Evolutionary conservation across 1,284 basidiomycete species (phyloP).

Genomic region (Ceratorhiza oryzae-sativae): DNA sequence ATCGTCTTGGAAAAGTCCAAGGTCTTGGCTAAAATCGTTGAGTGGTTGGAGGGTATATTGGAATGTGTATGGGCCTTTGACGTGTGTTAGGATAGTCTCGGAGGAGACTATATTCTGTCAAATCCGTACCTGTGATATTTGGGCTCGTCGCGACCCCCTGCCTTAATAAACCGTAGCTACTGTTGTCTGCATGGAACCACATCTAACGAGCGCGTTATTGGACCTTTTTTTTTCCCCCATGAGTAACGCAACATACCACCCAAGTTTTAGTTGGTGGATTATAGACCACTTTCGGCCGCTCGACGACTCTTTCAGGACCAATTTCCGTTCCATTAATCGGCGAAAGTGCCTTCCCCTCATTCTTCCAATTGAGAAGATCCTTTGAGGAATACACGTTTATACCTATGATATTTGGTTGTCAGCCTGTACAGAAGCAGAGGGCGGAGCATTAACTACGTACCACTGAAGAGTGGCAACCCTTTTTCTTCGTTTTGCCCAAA

Average conservation of each 20-base stretch:
- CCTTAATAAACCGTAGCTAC: conserved; percentile 5
- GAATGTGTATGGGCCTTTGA: conserved; percentile 25
- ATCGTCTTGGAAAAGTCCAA: conserved; percentile 32
- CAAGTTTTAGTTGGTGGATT: conserved; percentile 28
- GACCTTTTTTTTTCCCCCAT: too few relatives aligned
- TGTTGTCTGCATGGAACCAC: conserved; percentile 36
- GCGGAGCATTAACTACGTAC: not conserved
- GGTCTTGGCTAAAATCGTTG: conserved; percentile 26
- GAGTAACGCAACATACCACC: conserved; percentile 13
- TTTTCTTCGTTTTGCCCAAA: conserved; percentile 34
- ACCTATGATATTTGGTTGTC: not conserved
- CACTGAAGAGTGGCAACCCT: conserved; percentile 25
- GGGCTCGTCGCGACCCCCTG: conserved; percentile 29
- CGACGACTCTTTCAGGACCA: conserved; percentile 9
- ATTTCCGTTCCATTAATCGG: conserved; percentile 33
- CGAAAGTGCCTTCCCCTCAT: conserved; percentile 26
- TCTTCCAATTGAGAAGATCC: conserved; percentile 36
- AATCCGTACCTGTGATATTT: conserved; percentile 23
- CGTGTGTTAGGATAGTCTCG: not conserved
- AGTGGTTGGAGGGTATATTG: conserved; percentile 21
- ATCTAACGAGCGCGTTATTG: too few relatives aligned
- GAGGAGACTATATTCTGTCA: not conserved
- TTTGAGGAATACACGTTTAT: conserved; percentile 36
- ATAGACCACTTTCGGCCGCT: conserved; percentile 32
- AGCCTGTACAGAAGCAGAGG: not conserved